phyloP scores from a whole-genome alignment of 495 filamentous ascomycete genomes.

The Jackrogersella multiformis region DNA sequence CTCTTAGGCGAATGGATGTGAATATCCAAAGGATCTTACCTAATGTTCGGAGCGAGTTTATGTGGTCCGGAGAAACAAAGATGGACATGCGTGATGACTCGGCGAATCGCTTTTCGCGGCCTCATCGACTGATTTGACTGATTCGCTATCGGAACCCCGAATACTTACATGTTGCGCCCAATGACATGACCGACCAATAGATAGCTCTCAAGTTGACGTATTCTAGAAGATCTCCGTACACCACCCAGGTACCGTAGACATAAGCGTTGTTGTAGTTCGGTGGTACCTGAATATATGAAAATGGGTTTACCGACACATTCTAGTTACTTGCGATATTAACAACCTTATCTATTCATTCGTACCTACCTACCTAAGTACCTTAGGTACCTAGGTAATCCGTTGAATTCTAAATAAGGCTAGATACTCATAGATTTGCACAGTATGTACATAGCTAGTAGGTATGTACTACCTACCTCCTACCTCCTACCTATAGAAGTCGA shows the following conservation, averaged over 20 bases:
- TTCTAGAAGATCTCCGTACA: conserved; percentile 19
- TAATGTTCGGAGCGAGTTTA: conserved; percentile 3
- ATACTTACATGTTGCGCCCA: conserved; percentile 1
- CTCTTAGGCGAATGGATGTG: too few species aligned
- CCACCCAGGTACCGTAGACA: too few species aligned
- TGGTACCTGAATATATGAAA: conserved; percentile 5
- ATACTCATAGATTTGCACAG: too few species aligned
- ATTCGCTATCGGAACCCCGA: conserved; percentile 30
- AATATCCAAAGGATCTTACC: conserved; percentile 9
- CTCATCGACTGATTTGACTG: background rate
- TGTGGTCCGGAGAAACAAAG: conserved; percentile 40
- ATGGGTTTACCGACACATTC: conserved; percentile 3
- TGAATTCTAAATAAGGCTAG: too few species aligned
- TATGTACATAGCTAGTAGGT: too few species aligned
- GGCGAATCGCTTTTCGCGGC: conserved; percentile 28
- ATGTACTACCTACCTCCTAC: too few species aligned
- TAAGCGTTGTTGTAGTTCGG: background rate
- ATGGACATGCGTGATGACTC: conserved; percentile 29
- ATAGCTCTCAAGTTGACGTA: conserved; percentile 17
- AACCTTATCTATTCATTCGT: conserved; percentile 1
- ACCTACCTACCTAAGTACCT: too few species aligned
- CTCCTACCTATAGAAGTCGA: too few species aligned
- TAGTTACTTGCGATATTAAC: conserved; percentile 5
- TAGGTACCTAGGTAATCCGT: too few species aligned
- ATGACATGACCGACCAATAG: conserved; percentile 4